These are phyloP conservation scores for Claviceps quebecensis DNA, from an alignment of 2,329 filamentous ascomycete genomes.

Conservation along the genomic window DNA sequence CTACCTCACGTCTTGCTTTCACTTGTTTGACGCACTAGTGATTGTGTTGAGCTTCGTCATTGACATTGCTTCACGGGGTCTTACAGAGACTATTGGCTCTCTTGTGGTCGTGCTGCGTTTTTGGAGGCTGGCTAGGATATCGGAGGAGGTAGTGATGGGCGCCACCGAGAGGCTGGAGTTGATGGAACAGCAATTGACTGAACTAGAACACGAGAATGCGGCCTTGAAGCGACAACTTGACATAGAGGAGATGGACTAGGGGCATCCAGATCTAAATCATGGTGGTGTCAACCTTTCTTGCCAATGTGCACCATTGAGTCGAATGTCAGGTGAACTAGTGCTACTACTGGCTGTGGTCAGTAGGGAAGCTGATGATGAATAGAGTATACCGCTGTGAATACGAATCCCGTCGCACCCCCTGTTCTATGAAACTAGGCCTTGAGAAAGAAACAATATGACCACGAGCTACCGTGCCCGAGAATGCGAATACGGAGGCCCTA, in stretches of 20 bases:
- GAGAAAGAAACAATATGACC: background rate
- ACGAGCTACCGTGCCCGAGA: slow-evolving; percentile 1
- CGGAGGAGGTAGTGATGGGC: slow-evolving; percentile 52
- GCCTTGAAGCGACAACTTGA: slow-evolving; percentile 11
- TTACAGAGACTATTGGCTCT: slow-evolving; percentile 48
- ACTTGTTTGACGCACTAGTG: slow-evolving; percentile 48
- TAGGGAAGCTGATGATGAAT: background rate
- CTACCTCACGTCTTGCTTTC: slow-evolving; percentile 45
- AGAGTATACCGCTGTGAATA: background rate
- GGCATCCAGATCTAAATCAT: slow-evolving; percentile 5
- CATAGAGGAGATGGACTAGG: slow-evolving; percentile 4
- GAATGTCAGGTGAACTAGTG: background rate
- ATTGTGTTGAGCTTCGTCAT: slow-evolving; percentile 48
- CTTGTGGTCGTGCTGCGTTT: slow-evolving; percentile 53
- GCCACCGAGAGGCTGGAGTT: slow-evolving; percentile 48
- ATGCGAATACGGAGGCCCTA: slow-evolving; percentile 17
- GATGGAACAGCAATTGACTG: slow-evolving; percentile 36
- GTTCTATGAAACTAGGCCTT: background rate
- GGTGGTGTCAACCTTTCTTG: background rate
- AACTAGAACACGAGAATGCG: slow-evolving; percentile 34
- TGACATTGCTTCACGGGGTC: slow-evolving; percentile 45
- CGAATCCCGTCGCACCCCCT: background rate
- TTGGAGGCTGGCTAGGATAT: slow-evolving; percentile 57
- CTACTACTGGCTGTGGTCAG: background rate
- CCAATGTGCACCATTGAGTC: too few relatives aligned